Conservation (phyloP, 495 filamentous ascomycete species). For the Collariella sp. region DNA sequence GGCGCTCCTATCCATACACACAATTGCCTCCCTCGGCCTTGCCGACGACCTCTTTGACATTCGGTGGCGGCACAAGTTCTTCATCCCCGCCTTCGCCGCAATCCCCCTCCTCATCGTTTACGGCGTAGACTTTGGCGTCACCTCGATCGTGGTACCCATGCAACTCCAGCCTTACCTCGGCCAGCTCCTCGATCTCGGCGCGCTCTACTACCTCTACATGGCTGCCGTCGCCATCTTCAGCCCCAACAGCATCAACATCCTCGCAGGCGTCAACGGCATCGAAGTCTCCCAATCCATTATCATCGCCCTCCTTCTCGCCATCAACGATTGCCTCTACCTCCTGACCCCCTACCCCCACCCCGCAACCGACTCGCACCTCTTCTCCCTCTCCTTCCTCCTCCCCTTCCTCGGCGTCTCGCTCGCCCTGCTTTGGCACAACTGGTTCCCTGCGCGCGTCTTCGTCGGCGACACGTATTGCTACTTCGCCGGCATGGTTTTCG, state of each 20-base stretch:
- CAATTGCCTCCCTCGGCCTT: slow-evolving; percentile 80
- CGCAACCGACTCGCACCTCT: slow-evolving; percentile 89
- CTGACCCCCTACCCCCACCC: slow-evolving; percentile 79
- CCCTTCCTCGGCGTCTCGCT: slow-evolving; percentile 89
- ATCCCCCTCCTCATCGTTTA: slow-evolving; percentile 95
- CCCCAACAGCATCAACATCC: slow-evolving; percentile 97
- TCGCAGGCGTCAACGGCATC: slow-evolving; percentile 95
- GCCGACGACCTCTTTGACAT: slow-evolving; percentile 97
- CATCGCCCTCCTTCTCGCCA: slow-evolving; percentile 70
- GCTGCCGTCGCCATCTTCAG: slow-evolving; percentile 88
- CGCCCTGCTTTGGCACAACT: slow-evolving; percentile 84
- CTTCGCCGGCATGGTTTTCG: slow-evolving; percentile 98
- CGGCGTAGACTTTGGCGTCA: slow-evolving; percentile 96
- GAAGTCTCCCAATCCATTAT: slow-evolving; percentile 91
- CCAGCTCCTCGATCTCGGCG: slow-evolving; percentile 72
- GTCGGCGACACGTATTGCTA: slow-evolving; percentile 99
- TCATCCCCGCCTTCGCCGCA: slow-evolving; percentile 89
- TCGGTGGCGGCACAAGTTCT: slow-evolving; percentile 95
- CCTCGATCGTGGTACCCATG: slow-evolving; percentile 81
- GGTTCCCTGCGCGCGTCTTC: slow-evolving; percentile 92
- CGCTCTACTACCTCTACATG: slow-evolving; percentile 95
- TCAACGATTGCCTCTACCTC: slow-evolving; percentile 77
- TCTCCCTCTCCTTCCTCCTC: slow-evolving; percentile 87
- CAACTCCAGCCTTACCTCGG: slow-evolving; percentile 77
- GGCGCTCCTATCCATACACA: slow-evolving; percentile 83